phyloP scores from a whole-genome alignment of 768 basidiomycete genomes.

The Boletus subparvulus region DNA sequence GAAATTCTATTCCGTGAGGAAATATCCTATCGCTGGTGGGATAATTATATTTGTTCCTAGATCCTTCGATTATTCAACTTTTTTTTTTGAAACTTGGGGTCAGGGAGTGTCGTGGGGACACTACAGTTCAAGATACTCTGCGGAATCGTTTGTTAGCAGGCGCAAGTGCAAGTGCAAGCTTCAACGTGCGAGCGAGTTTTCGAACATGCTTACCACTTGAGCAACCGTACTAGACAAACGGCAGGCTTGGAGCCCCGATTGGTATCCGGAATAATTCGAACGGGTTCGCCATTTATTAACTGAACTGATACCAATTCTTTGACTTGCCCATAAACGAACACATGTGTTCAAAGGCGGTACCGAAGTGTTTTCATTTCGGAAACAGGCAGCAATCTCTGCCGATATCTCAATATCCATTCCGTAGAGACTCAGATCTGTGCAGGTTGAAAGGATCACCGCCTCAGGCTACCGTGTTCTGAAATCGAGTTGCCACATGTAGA shows the following conservation, averaged over 20 bases:
- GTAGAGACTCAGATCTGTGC: not conserved
- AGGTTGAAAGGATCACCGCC: not conserved
- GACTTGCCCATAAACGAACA: not conserved
- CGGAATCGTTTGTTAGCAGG: not conserved
- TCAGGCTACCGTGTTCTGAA: not conserved
- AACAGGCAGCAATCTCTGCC: constrained; percentile 1
- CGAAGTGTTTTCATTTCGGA: constrained; percentile 19
- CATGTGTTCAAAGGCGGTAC: not conserved
- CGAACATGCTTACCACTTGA: not conserved
- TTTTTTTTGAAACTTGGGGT: not conserved
- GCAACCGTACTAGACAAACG: not conserved
- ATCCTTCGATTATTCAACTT: not conserved
- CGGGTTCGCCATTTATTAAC: not conserved
- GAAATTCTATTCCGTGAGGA: not conserved
- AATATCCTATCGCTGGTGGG: not conserved
- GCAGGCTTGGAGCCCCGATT: not conserved
- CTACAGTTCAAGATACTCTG: not conserved
- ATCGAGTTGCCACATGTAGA: not conserved
- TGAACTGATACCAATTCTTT: not conserved
- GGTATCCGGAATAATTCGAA: not conserved
- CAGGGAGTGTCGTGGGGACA: not conserved
- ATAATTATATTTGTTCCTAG: not conserved
- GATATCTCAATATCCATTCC: not conserved
- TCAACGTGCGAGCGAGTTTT: not conserved
- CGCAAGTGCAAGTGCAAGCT: not conserved